Evolutionary conservation across 2,329 filamentous ascomycete genomes (phyloP).

Genomic region (Calcarisporium arbuscula): DNA sequence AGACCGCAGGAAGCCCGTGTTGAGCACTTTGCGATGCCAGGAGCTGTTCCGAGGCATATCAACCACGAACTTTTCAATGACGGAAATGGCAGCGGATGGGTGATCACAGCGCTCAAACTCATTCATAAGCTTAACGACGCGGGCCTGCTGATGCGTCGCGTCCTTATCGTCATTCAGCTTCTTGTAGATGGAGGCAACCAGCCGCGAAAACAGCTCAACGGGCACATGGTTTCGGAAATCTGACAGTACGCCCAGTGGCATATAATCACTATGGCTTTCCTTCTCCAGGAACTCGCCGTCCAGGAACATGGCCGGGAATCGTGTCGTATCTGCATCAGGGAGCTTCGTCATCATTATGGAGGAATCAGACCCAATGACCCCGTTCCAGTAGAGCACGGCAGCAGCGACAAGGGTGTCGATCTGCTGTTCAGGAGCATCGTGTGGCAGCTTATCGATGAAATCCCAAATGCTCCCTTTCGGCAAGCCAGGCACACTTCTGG

Average conservation of each 20-base stretch:
- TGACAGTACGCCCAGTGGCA: neutral
- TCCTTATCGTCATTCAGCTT: neutral
- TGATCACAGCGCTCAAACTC: neutral
- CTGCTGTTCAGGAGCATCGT: constrained; percentile 4
- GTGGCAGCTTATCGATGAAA: no score
- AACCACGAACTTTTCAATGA: constrained; percentile 4
- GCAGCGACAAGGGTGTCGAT: no score
- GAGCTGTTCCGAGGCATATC: constrained; percentile 5
- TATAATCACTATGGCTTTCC: neutral
- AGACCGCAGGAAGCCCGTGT: neutral
- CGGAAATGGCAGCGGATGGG: constrained; percentile 1
- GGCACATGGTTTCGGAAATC: neutral
- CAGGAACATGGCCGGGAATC: constrained; percentile 5
- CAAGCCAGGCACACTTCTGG: constrained; percentile 1
- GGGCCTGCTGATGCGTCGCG: neutral
- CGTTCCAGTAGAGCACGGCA: no score
- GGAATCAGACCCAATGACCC: constrained; percentile 1
- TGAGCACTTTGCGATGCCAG: constrained; percentile 5
- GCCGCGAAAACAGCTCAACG: neutral
- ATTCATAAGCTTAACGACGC: neutral
- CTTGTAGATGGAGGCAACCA: constrained; percentile 3
- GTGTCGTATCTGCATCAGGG: neutral
- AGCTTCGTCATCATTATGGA: constrained; percentile 2
- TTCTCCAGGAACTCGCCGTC: constrained; percentile 7
- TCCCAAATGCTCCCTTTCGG: no score